Conservation (phyloP, 2,329 filamentous ascomycete species). For the Phialocephala sp. region DNA sequence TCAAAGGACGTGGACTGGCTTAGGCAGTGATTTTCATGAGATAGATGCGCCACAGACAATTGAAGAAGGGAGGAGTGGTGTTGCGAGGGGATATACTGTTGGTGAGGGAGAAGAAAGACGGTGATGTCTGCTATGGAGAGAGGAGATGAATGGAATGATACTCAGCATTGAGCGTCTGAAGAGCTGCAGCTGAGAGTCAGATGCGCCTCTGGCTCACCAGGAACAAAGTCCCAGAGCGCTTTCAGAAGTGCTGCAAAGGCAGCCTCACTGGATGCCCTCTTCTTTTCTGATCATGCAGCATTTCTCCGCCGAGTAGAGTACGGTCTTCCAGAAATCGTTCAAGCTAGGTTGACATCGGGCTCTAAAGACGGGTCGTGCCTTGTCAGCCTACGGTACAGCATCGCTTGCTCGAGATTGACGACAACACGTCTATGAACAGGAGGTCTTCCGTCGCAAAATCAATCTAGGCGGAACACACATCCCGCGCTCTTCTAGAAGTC, state of each 20-base stretch:
- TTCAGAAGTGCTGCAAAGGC: too few species aligned
- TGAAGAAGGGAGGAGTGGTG: slow-evolving; percentile 84
- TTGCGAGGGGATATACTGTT: slow-evolving; percentile 87
- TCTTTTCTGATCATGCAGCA: neutral
- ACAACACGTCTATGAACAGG: neutral
- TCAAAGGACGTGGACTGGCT: slow-evolving; percentile 86
- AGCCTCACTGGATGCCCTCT: too few species aligned
- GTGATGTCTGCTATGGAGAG: slow-evolving; percentile 18
- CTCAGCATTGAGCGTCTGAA: neutral
- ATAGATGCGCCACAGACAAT: slow-evolving; percentile 70
- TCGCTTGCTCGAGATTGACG: neutral
- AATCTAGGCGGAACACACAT: neutral
- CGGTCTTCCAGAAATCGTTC: too few species aligned
- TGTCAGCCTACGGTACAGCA: neutral
- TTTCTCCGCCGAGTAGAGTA: neutral
- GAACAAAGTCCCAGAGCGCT: too few species aligned
- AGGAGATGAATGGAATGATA: slow-evolving; percentile 7
- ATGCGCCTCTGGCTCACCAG: too few species aligned
- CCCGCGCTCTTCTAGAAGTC: neutral
- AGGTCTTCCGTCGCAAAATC: neutral
- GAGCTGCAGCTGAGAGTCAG: too few species aligned
- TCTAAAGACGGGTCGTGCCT: neutral
- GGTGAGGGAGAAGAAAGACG: slow-evolving; percentile 56
- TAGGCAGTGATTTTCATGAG: slow-evolving; percentile 84
- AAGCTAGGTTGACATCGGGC: neutral